A percentile compares a stretch with the other conserved stretches of the same genome.
phyloP scores from a whole-genome alignment of 2,329 filamentous ascomycete genomes.

The Pseudogymnoascus sp. region DNA sequence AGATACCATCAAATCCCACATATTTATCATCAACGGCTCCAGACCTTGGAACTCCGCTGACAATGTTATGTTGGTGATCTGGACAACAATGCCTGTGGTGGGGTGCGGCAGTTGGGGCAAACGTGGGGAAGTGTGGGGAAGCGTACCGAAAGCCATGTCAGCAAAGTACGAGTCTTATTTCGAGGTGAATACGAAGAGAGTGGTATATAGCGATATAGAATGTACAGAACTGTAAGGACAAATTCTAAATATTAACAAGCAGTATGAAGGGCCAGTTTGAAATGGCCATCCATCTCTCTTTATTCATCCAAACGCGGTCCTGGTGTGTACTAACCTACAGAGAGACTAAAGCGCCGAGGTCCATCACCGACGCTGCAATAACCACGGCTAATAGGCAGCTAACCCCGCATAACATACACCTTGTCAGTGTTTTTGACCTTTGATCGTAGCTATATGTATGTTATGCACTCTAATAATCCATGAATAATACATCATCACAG shows the following conservation, averaged over 20 bases:
- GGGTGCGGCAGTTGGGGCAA: not conserved
- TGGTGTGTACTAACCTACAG: not conserved
- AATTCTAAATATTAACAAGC: not conserved
- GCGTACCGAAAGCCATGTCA: not conserved
- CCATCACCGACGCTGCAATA: not conserved
- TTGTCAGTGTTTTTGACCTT: not conserved
- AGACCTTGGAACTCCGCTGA: not conserved
- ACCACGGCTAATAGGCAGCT: not conserved
- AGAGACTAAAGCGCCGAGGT: not conserved
- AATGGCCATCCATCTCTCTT: not conserved
- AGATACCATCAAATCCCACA: not conserved
- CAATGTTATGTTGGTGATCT: not conserved
- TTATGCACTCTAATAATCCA: conserved; percentile 1
- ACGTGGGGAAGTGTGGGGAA: conserved; percentile 8
- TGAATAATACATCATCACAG: not conserved
- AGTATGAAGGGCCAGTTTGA: not conserved
- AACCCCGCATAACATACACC: not conserved
- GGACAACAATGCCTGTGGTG: not conserved
- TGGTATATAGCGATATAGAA: not conserved
- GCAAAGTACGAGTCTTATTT: not conserved
- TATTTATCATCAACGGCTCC: not conserved
- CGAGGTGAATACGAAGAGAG: not conserved
- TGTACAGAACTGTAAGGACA: not conserved
- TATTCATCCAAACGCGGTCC: not conserved
- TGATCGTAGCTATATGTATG: not conserved